Conservation (phyloP, 2,329 filamentous ascomycete species). For the Verruconis gallopava region DNA sequence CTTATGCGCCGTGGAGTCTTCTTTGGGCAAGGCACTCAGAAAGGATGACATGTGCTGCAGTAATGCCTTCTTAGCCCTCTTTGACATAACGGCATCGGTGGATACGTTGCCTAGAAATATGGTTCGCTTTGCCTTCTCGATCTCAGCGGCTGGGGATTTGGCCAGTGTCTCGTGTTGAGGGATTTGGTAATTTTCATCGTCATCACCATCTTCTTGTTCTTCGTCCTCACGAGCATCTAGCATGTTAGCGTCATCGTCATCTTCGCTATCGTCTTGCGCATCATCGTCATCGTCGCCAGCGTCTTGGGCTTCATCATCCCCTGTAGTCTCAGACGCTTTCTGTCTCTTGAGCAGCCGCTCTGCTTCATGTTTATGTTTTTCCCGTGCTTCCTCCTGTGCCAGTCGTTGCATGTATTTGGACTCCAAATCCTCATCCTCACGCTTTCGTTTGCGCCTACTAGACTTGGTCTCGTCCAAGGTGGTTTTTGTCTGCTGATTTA, state of each 20-base stretch:
- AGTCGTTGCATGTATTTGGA: constrained; percentile 56
- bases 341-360: constrained; percentile 25
- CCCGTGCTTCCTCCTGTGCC: constrained; percentile 32
- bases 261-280: constrained; percentile 16
- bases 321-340: constrained; percentile 15
- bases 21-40: constrained; percentile 38
- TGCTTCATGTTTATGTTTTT: constrained; percentile 19
- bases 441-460: constrained; percentile 37
- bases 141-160: constrained; percentile 37
- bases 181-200: constrained; percentile 39
- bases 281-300: constrained; percentile 16
- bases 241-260: constrained; percentile 15
- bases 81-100: constrained; percentile 66
- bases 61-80: constrained; percentile 65
- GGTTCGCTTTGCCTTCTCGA: constrained; percentile 79
- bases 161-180: constrained; percentile 38
- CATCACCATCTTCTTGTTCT: constrained; percentile 21
- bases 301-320: constrained; percentile 4
- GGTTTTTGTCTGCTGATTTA: too few relatives aligned
- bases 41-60: constrained; percentile 67
- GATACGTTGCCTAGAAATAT: constrained; percentile 91
- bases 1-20: constrained; percentile 46
- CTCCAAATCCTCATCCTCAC: constrained; percentile 56
- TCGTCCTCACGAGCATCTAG: constrained; percentile 14
- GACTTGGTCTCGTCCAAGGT: neutral